phyloP scores from a whole-genome alignment of 495 filamentous ascomycete genomes.

The Podospora bellae-mahoneyi region DNA sequence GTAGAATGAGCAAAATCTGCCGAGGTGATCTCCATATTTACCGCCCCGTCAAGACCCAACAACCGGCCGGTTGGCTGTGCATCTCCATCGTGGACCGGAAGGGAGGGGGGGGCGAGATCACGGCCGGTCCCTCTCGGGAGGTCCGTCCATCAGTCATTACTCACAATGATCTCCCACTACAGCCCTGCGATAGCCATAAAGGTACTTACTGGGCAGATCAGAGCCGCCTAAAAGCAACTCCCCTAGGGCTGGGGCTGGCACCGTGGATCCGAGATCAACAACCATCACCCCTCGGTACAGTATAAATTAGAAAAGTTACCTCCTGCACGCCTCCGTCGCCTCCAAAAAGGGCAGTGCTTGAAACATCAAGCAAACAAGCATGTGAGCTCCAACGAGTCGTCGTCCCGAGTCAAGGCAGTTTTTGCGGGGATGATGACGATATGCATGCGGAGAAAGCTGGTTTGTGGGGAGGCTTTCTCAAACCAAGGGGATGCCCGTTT shows the following conservation, averaged over 20 bases:
- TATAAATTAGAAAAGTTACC: not conserved
- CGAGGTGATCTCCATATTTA: not conserved
- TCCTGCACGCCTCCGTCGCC: not conserved
- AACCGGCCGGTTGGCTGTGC: not conserved
- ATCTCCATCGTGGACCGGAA: not conserved
- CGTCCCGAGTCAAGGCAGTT: not conserved
- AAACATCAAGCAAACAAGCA: not conserved
- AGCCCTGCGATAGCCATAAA: not conserved
- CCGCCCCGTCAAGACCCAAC: not conserved
- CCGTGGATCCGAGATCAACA: not conserved
- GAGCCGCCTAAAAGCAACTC: not conserved
- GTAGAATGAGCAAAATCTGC: not conserved
- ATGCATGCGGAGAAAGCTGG: not conserved
- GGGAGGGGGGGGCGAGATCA: not conserved
- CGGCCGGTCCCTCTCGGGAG: not conserved
- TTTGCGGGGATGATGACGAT: not conserved
- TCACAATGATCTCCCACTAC: not conserved
- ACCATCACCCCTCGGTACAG: not conserved
- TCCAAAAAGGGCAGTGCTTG: not conserved
- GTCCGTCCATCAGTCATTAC: not conserved
- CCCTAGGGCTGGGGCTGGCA: not conserved
- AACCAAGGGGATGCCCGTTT: not conserved
- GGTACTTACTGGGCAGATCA: not conserved
- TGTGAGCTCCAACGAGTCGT: not conserved
- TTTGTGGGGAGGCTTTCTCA: not conserved